Evolutionary conservation across 2,329 filamentous ascomycete species (phyloP).

Genomic region (Botrytis sinoallii): DNA sequence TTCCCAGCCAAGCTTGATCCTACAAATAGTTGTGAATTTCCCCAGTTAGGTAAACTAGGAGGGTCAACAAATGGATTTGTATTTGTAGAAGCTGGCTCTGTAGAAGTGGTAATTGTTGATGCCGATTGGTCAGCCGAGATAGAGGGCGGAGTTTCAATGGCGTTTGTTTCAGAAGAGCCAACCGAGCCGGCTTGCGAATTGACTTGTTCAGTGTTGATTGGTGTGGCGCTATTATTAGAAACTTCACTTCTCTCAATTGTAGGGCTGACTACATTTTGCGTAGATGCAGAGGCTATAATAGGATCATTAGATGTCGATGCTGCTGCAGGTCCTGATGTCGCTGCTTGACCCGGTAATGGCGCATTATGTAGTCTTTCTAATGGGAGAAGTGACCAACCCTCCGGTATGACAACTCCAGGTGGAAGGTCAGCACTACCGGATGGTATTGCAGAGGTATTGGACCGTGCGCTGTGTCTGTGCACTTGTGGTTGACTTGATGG

Average conservation of each 20-base stretch:
- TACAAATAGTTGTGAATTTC: constrained; percentile 31
- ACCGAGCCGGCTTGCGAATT: constrained; percentile 29
- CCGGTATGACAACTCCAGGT: constrained; percentile 60
- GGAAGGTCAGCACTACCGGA: constrained; percentile 60
- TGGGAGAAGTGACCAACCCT: constrained; percentile 63
- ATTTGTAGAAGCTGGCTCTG: constrained; percentile 21
- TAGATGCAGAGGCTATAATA: constrained; percentile 31
- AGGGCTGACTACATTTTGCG: constrained; percentile 29
- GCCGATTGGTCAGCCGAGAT: constrained; percentile 29
- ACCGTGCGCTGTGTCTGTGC: constrained; percentile 47
- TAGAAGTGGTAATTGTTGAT: constrained; percentile 25
- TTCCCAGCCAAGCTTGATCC: constrained; percentile 16
- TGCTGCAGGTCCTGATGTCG: constrained; percentile 26
- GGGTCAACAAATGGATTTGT: constrained; percentile 21
- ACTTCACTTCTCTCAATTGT: constrained; percentile 18
- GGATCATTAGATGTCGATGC: constrained; percentile 25
- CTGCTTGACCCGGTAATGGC: constrained; percentile 9
- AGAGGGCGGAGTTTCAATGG: constrained; percentile 30
- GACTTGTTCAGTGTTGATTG: constrained; percentile 27
- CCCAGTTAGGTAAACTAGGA: constrained; percentile 10
- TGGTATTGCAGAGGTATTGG: constrained; percentile 51
- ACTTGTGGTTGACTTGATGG: constrained; percentile 22
- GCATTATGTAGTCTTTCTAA: constrained; percentile 47
- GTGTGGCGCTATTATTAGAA: constrained; percentile 22
- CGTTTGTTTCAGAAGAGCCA: constrained; percentile 32